Evolutionary conservation across 306 rosid species (phyloP).

Genomic region (Morella rubra): DNA sequence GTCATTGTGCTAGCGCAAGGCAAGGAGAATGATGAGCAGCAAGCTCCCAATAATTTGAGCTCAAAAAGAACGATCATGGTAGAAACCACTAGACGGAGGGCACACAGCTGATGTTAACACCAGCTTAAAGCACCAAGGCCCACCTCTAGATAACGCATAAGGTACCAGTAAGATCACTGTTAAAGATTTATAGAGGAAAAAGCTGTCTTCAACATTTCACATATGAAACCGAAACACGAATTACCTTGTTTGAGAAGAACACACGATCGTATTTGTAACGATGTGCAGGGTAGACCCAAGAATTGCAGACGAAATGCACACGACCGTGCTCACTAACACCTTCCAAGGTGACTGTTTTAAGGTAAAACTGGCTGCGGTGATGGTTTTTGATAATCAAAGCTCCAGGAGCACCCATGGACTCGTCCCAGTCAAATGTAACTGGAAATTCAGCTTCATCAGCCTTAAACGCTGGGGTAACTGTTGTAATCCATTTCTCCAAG

Average conservation of each 20-base stretch:
- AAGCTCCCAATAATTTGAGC: not conserved
- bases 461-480: slow-evolving; percentile 31
- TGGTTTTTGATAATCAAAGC: slow-evolving; percentile 62
- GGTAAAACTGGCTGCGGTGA: slow-evolving; percentile 77
- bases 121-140: slow-evolving; percentile 4
- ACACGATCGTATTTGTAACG: slow-evolving; percentile 64
- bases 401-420: slow-evolving; percentile 70
- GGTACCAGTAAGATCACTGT: not conserved
- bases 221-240: not conserved
- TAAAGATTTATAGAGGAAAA: not conserved
- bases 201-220: not conserved
- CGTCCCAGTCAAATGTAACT: slow-evolving; percentile 69
- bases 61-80: not conserved
- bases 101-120: slow-evolving; percentile 1
- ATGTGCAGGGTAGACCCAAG: slow-evolving; percentile 91
- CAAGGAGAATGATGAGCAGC: not conserved
- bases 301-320: slow-evolving; percentile 70
- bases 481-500: slow-evolving; percentile 73
- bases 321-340: slow-evolving; percentile 63
- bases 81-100: not conserved
- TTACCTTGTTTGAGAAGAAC: slow-evolving; percentile 80
- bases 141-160: not conserved
- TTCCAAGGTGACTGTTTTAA: slow-evolving; percentile 59
- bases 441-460: slow-evolving; percentile 48
- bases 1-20: not conserved